Conservation (phyloP, 164 flowering plant species). For the Warburgia ugandensis region DNA sequence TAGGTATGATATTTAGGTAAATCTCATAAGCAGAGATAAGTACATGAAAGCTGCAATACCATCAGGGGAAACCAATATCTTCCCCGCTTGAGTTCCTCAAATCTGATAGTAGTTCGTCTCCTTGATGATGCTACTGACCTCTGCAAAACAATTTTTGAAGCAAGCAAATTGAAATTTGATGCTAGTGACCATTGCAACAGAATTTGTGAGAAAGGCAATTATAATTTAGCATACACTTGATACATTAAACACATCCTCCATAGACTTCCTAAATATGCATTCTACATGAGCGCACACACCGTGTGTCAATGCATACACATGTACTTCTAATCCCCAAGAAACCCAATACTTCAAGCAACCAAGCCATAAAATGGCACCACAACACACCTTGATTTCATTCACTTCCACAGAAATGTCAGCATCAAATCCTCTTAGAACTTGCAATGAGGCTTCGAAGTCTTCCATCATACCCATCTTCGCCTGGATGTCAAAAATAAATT, state of each 20-base stretch:
- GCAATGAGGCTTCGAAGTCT: constrained; percentile 93
- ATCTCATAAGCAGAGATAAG: not conserved
- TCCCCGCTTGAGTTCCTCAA: constrained; percentile 64
- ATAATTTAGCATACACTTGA: too few relatives aligned
- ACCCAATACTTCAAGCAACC: not conserved
- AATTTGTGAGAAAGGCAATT: not conserved
- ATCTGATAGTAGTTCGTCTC: constrained; percentile 47
- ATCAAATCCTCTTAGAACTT: constrained; percentile 94
- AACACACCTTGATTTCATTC: constrained; percentile 86
- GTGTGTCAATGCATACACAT: too few relatives aligned
- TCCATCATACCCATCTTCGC: constrained; percentile 98
- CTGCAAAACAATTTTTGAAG: constrained; percentile 27
- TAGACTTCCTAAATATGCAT: too few relatives aligned
- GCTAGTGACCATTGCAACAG: constrained; percentile 57
- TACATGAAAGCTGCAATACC: constrained; percentile 32
- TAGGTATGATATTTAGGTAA: not conserved
- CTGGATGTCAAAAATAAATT: constrained; percentile 33
- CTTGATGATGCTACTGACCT: constrained; percentile 57
- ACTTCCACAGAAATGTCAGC: constrained; percentile 80
- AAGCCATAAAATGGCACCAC: not conserved
- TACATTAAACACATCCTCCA: too few relatives aligned
- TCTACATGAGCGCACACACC: too few relatives aligned
- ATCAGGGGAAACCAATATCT: constrained; percentile 83
- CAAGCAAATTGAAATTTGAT: constrained; percentile 17
- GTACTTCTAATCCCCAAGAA: too few relatives aligned